Evolutionary conservation across 768 basidiomycete genomes (phyloP), one percentile per base, ranked within the genome.

Genomic region (Psilocybe tampanensis): DNA sequence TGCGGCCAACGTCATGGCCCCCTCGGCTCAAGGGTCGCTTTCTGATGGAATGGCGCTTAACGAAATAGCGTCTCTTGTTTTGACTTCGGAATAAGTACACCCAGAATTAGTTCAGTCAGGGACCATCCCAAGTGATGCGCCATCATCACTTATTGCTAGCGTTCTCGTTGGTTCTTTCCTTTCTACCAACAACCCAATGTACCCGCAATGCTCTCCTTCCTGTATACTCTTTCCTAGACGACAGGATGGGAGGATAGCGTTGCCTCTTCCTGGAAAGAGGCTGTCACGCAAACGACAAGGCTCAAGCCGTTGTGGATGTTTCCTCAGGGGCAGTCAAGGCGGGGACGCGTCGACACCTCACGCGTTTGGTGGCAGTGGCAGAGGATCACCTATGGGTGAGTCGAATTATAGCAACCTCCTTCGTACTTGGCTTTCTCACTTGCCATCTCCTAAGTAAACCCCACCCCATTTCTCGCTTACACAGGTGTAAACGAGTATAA

Each of bases 11-110:
- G 47, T 8, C 29, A 48, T 48, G 13, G n/a, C 44, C 44, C 29
- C 19, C n/a, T 48, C 47, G 47, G 47, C n/a, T 29, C 13, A 48
- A 32, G 29, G 13, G 36, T 39, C 36, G 22, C 26, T 6, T 48
- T 48, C 47, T 48, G 47, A 48, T 48, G 47, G 47, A 48, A 48
- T 48, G 47, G 47, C 47, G 47, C 47, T 48, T 48, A 48, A 48
- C 47, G 29, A 48, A 23, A 48, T 48, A n/a, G 47, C 47, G 29
- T 48, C 47, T 48, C 44, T 48, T 48, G 47, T 48, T 48, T 48
- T 48, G 47, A 48, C 47, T 48, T 48, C 47, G 47, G 47, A 24
- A 29, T 48, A 48, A 19, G 47, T 39, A 18, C 29, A 9, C 29
- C 29, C 29, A 29, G 29, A 29, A 29, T 29, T 29, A 48, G 24